Evolutionary conservation across 2,329 filamentous ascomycete species (phyloP).

Genomic region (Zymoseptoria ardabiliae): DNA sequence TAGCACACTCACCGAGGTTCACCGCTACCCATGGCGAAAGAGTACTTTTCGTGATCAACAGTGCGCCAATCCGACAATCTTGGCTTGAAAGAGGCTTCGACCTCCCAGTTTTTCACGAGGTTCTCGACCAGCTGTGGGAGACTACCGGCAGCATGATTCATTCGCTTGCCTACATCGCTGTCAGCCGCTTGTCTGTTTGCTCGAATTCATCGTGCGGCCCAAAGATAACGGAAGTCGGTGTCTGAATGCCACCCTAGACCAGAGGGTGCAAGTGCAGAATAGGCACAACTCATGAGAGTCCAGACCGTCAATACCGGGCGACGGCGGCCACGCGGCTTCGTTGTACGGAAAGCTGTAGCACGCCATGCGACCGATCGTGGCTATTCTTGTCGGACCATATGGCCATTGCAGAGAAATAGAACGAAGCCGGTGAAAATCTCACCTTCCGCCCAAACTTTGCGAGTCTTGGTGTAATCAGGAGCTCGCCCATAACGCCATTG

Average conservation of each 20-base stretch:
- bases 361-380: background rate
- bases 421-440: slow-evolving; percentile 20
- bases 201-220: background rate
- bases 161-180: slow-evolving; percentile 45
- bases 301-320: background rate
- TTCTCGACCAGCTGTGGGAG: slow-evolving; percentile 59
- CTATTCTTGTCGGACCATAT: background rate
- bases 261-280: background rate
- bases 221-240: background rate
- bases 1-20: slow-evolving; percentile 36
- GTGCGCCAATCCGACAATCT: slow-evolving; percentile 57
- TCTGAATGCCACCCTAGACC: background rate
- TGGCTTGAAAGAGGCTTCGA: slow-evolving; percentile 62
- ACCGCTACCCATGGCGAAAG: slow-evolving; percentile 57
- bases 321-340: background rate
- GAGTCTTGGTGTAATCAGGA: slow-evolving; percentile 59
- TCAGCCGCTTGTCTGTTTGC: slow-evolving; percentile 6
- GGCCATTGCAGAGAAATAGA: background rate
- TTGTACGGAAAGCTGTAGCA: background rate
- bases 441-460: slow-evolving; percentile 54
- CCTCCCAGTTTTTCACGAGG: slow-evolving; percentile 67
- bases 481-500: slow-evolving; percentile 54
- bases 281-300: background rate
- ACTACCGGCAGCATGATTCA: slow-evolving; percentile 48
- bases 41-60: slow-evolving; percentile 53